Base-by-base conservation (phyloP, 2,329 filamentous ascomycete genomes). In the Alternaria novae-zelandiae region DNA sequence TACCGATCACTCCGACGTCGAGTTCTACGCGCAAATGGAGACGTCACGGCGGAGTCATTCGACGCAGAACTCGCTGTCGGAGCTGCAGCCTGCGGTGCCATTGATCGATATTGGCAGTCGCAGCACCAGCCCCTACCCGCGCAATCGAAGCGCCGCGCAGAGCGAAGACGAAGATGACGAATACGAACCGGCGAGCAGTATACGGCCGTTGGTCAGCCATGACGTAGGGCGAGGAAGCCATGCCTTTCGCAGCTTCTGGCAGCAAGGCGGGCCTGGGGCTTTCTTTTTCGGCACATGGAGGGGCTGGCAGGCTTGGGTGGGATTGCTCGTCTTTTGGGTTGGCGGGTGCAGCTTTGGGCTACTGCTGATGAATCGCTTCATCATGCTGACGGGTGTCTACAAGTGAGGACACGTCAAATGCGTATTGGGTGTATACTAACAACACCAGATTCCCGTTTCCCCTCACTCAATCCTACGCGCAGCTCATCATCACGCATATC, bases 291-390 rank as follows among this genome's bases (percentile, higher is more conserved):
- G 81, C 12, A 84, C 83, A 0, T 79, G 79, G 71, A 59, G 78
- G 46, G 84, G 84, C 49, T 85, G 83, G 82, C 80, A 83, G 70
- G 66, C 84, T 1, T 86, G 83, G 70, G 78, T 86, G 12, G 82
- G 78, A 10, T 54, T 85, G 64, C 70, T 86, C 54, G 80, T 85
- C 12, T 76, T 85, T 11, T 85, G 82, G 83, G 77, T 84, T 0
- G 81, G 81, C 5, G 83, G 81, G 2, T 84, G 81, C 63, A 75
- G 79, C 10, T 85, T 85, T 64, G 83, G 82, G 5, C 70, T 85
- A 64, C 67, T 83, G 56, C 76, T 85, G 60, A 84, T 85, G 82
- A 85, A 86, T 66, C 77, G 84, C 57, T 85, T 86, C 66, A 83
- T 86, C 62, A 74, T 86, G 63, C 79, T 81, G 76, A 85, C 82